Base-by-base conservation (phyloP, 1,284 basidiomycete species). In the Ceratobasidium papillatum region DNA sequence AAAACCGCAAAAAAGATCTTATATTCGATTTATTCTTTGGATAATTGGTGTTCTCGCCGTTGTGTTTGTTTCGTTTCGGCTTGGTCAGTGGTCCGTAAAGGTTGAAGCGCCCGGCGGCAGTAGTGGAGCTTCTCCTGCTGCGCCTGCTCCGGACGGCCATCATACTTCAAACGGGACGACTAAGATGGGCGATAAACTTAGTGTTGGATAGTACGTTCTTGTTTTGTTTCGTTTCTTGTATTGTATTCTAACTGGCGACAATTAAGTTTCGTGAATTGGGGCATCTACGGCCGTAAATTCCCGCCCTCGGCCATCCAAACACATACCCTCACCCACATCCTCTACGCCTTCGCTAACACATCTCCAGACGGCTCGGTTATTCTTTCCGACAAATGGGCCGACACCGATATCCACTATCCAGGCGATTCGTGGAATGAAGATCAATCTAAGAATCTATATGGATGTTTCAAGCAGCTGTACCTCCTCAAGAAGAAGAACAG, bases 391-490 rank as follows among this genome's bases (percentile, higher is more conserved):
- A 82, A 87, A 1, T 99, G 96, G 96, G 91, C 95, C 0, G 97
- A 99, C 84, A 90, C 96, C 80, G 91, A 96, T 80, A 96, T 94
- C 59, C 93, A 94, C 79, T 92, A 93, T 75, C 87, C 89, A 1
- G 90, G 89, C 27, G 97, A 99, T 81, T 91, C 90, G 4, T 98
- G 96, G 96, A 92, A 95, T 78, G 71, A 73, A 54, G 95, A 97
- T 74, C 80, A 81, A 73, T 93, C 90, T 64, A 89, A 86, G 77
- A 96, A 97, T 81, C 87, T 98, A 34, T 98, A 97, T 80, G 96
- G 97, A 69, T 97, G 97, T 83, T 89, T 99, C 82, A 96, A 98
- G 81, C 94, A 93, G 52, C 89, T 99, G 74, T 94, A 95, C 82
- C 87, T 92, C 49, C 85, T 97, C 78, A 99, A 99, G 86, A 91